These are phyloP conservation scores for Leishmania lainsoni DNA, from an alignment of 208 protist species.

Conservation along the genomic window DNA sequence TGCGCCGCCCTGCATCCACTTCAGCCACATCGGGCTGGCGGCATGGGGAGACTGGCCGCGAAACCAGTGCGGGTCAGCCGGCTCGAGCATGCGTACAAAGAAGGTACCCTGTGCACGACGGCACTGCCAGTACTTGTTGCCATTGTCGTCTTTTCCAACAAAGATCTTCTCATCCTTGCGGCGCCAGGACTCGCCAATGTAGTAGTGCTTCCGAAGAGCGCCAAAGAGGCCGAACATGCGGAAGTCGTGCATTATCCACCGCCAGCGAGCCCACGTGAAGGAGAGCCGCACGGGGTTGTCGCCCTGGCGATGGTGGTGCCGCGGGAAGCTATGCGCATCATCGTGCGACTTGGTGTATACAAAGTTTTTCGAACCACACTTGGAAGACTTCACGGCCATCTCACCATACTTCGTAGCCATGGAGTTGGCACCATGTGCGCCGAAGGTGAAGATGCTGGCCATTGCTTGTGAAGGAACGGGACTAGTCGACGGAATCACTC, in stretches of 20 bases:
- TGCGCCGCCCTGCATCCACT: slow-evolving; percentile 83
- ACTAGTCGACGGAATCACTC: neutral
- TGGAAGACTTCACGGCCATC: slow-evolving; percentile 64
- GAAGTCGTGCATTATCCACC: slow-evolving; percentile 91
- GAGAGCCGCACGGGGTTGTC: slow-evolving; percentile 75
- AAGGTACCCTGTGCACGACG: slow-evolving; percentile 59
- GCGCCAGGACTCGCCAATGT: slow-evolving; percentile 88
- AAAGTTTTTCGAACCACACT: slow-evolving; percentile 87
- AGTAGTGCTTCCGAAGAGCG: slow-evolving; percentile 74
- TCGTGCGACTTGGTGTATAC: slow-evolving; percentile 81
- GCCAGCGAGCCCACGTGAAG: slow-evolving; percentile 71
- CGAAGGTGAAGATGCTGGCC: slow-evolving; percentile 82
- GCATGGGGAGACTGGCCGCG: slow-evolving; percentile 72
- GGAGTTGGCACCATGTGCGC: slow-evolving; percentile 67
- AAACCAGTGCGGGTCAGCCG: slow-evolving; percentile 88
- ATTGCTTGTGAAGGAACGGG: slow-evolving; percentile 22
- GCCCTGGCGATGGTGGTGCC: slow-evolving; percentile 81
- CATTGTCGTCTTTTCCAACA: slow-evolving; percentile 90
- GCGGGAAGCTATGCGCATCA: slow-evolving; percentile 63
- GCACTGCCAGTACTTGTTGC: slow-evolving; percentile 89
- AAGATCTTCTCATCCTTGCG: slow-evolving; percentile 93
- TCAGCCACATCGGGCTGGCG: slow-evolving; percentile 77
- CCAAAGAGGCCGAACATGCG: slow-evolving; percentile 90
- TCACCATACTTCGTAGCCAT: slow-evolving; percentile 69
- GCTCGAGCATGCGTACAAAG: slow-evolving; percentile 71